These are phyloP conservation scores for Taphrina deformans DNA, from an alignment of 1,139 yeast species.

Conservation along the genomic window DNA sequence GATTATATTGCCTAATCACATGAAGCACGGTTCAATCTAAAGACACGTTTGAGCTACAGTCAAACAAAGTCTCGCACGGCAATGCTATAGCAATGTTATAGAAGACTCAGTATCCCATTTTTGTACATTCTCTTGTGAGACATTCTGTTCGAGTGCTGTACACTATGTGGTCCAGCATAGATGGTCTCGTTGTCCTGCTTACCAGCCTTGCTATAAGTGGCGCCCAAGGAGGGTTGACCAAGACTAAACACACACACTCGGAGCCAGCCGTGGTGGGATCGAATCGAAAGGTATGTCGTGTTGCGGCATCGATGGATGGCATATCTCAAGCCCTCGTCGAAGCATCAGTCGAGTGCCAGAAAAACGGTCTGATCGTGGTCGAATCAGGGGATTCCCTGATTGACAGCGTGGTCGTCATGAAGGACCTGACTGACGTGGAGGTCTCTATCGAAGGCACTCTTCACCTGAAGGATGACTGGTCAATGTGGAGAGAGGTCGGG, in stretches of 20 bases:
- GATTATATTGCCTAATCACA: no score
- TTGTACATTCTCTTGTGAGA: no score
- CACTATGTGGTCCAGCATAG: background rate
- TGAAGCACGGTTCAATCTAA: background rate
- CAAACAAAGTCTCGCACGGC: no score
- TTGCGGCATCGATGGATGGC: conserved; percentile 4
- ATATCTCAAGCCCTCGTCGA: background rate
- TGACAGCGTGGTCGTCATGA: conserved; percentile 11
- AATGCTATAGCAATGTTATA: no score
- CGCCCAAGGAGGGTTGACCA: background rate
- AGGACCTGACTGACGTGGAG: conserved; percentile 6
- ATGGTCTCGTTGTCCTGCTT: background rate
- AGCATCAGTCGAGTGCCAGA: background rate
- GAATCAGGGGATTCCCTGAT: conserved; percentile 9
- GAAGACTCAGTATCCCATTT: no score
- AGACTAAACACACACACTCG: background rate
- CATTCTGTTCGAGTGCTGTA: background rate
- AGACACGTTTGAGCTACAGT: background rate
- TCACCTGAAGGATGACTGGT: conserved; percentile 6
- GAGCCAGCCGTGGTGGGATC: background rate
- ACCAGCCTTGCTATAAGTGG: background rate
- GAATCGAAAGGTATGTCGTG: background rate
- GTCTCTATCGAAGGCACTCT: conserved; percentile 11
- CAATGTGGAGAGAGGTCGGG: background rate
- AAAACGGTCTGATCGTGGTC: background rate